Evolutionary conservation across 202 grass and related monocot genomes (phyloP).

Genomic region (Zizania palustris): DNA sequence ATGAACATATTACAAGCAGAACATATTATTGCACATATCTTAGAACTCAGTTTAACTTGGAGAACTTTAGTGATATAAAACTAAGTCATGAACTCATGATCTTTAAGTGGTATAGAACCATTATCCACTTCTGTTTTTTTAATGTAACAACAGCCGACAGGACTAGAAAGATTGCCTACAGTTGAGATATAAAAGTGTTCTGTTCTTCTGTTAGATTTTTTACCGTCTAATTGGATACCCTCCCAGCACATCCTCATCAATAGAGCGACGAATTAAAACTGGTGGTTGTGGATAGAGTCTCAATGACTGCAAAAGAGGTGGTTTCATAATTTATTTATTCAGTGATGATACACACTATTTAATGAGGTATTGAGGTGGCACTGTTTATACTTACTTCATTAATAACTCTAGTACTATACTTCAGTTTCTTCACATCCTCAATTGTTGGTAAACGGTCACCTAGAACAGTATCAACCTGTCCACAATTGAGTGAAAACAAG

Average conservation of each 20-base stretch:
- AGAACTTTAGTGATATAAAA: background rate
- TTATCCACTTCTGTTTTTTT: background rate
- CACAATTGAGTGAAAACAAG: constrained; percentile 29
- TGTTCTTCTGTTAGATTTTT: background rate
- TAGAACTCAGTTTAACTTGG: background rate
- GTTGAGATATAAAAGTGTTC: background rate
- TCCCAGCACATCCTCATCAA: constrained; percentile 84
- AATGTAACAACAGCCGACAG: background rate
- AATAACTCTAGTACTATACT: constrained; percentile 91
- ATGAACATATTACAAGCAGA: too few species aligned
- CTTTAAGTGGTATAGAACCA: background rate
- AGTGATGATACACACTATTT: constrained; percentile 18
- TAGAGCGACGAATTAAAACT: constrained; percentile 90
- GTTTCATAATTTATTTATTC: constrained; percentile 33
- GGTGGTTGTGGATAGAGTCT: constrained; percentile 95
- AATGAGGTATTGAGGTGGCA: background rate
- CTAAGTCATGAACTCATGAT: background rate
- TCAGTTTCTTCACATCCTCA: constrained; percentile 88
- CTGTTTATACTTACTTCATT: constrained; percentile 72
- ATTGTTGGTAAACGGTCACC: constrained; percentile 78
- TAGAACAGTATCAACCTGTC: constrained; percentile 83
- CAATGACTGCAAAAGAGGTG: constrained; percentile 70
- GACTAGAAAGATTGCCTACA: background rate
- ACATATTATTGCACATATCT: background rate
- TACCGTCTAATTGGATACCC: constrained; percentile 78